A percentile compares a stretch with the other conserved stretches of the same genome.
phyloP scores from a whole-genome alignment of 2,329 filamentous ascomycete species.

The Chaetothyriales sp. region DNA sequence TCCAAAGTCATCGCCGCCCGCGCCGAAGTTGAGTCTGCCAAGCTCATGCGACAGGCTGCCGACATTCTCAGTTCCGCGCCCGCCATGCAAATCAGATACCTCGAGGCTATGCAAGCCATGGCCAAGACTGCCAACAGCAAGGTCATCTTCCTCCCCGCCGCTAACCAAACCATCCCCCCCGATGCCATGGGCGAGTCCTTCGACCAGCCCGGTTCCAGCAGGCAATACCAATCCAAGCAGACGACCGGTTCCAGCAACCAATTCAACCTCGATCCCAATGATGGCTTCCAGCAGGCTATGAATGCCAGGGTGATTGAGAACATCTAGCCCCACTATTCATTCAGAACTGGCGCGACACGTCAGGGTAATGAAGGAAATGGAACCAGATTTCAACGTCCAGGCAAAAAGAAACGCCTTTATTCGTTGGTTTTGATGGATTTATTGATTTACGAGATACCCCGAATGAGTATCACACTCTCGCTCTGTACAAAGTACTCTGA shows the following conservation, averaged over 20 bases:
- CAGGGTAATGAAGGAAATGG: too few relatives aligned
- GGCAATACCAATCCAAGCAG: conserved; percentile 28
- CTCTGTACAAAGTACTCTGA: not conserved
- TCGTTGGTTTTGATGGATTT: not conserved
- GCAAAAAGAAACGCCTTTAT: too few relatives aligned
- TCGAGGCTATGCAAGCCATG: conserved; percentile 98
- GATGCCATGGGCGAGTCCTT: conserved; percentile 30
- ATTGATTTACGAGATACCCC: not conserved
- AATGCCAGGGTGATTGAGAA: conserved; percentile 74
- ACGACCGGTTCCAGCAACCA: conserved; percentile 24
- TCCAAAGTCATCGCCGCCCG: conserved; percentile 96
- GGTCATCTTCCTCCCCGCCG: conserved; percentile 66
- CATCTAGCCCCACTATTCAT: conserved; percentile 43
- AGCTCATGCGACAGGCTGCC: conserved; percentile 64
- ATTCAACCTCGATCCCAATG: conserved; percentile 26
- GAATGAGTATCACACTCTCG: not conserved
- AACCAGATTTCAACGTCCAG: too few relatives aligned
- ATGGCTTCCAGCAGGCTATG: conserved; percentile 65
- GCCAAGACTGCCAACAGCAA: conserved; percentile 83
- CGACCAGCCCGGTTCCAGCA: conserved; percentile 42
- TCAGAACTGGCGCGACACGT: too few relatives aligned
- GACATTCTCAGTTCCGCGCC: conserved; percentile 85
- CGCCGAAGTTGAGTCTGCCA: conserved; percentile 90
- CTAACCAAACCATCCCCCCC: conserved; percentile 44
- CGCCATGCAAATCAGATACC: conserved; percentile 95